Percentiles rank a stretch among this genome's conserved stretches.
phyloP scores from a whole-genome alignment of 2,329 filamentous ascomycete genomes.

The Pseudogymnoascus sp. region DNA sequence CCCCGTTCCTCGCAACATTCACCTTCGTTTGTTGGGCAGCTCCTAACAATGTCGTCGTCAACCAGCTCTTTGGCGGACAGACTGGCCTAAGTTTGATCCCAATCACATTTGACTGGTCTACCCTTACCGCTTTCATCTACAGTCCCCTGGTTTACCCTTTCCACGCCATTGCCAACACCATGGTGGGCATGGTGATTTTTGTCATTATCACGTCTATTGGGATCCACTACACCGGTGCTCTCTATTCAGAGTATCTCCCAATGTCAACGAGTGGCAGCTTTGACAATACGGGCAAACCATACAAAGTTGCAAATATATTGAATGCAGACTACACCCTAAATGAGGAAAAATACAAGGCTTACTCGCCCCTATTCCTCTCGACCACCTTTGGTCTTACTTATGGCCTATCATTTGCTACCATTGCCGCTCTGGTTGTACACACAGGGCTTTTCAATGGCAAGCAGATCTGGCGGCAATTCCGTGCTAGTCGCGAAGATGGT shows the following conservation, averaged over 20 bases:
- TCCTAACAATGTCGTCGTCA: constrained; percentile 58
- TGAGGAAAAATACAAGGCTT: constrained; percentile 51
- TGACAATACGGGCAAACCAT: constrained; percentile 54
- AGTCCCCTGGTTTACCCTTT: constrained; percentile 42
- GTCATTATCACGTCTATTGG: constrained; percentile 52
- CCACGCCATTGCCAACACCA: constrained; percentile 50
- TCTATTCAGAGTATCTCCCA: constrained; percentile 54
- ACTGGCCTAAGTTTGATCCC: constrained; percentile 61
- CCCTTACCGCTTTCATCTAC: constrained; percentile 59
- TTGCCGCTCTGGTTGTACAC: constrained; percentile 54
- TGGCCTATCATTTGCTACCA: constrained; percentile 60
- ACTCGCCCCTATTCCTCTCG: constrained; percentile 60
- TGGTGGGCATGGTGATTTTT: constrained; percentile 47
- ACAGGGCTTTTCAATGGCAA: constrained; percentile 60
- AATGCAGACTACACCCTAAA: constrained; percentile 50
- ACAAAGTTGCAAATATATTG: constrained; percentile 56
- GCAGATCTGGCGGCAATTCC: constrained; percentile 47
- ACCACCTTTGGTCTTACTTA: constrained; percentile 50
- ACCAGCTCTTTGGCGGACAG: constrained; percentile 63
- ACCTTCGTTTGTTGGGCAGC: constrained; percentile 66
- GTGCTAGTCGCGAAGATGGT: constrained; percentile 30
- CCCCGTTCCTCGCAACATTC: constrained; percentile 62
- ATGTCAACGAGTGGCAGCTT: constrained; percentile 54
- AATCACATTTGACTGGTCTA: constrained; percentile 69
- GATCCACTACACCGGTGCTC: constrained; percentile 59